Percentiles rank a stretch among this genome's conserved stretches.
phyloP scores from a whole-genome alignment of 768 basidiomycete genomes.

The Lyophyllum decastes region DNA sequence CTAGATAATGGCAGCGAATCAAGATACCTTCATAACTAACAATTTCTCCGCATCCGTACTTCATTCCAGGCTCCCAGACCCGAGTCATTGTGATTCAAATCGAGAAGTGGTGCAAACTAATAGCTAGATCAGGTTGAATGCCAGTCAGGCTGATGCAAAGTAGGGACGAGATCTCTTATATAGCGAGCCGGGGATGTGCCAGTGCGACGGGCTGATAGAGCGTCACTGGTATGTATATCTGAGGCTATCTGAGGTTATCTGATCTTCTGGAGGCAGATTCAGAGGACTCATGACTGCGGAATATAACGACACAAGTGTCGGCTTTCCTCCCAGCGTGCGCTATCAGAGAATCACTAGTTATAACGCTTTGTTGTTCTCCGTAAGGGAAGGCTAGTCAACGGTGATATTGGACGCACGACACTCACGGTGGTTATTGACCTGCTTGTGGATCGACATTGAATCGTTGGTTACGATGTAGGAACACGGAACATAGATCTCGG shows the following conservation, averaged over 20 bases:
- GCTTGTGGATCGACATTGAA: no score
- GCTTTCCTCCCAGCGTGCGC: no score
- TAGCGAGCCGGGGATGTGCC: background rate
- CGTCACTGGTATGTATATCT: background rate
- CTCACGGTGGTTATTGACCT: no score
- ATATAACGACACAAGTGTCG: background rate
- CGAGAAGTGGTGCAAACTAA: background rate
- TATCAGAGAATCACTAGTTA: no score
- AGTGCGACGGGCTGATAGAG: background rate
- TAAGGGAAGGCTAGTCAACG: background rate
- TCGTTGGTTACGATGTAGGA: no score
- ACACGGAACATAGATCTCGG: no score
- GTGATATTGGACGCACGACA: background rate
- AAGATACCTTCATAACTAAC: conserved; percentile 57
- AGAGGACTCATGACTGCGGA: background rate
- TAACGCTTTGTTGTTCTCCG: background rate
- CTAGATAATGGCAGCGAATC: background rate
- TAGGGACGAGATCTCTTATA: background rate
- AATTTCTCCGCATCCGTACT: conserved; percentile 29
- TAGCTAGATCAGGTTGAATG: background rate
- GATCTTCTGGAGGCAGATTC: background rate
- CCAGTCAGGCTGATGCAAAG: background rate
- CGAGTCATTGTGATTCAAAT: conserved; percentile 6
- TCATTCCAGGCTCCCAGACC: conserved; percentile 12
- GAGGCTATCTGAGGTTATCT: background rate